These are phyloP conservation scores for Fragilariopsis cylindrus DNA, from an alignment of 108 stramenopile species.

Conservation along the genomic window DNA sequence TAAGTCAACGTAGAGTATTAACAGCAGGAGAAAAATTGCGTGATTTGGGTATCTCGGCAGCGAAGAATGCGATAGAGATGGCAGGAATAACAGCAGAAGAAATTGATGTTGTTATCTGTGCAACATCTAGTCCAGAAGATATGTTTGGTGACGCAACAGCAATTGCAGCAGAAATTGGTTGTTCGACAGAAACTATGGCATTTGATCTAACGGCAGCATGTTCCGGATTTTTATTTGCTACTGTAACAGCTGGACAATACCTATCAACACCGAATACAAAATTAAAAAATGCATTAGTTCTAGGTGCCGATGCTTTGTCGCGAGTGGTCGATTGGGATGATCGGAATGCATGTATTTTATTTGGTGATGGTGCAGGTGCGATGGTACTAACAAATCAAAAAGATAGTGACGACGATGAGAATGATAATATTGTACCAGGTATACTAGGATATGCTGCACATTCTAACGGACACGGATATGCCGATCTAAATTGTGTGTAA, in stretches of 20 bases:
- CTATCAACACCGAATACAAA: constrained; percentile 48
- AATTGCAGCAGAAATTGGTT: constrained; percentile 81
- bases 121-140: constrained; percentile 92
- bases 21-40: constrained; percentile 51
- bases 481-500: constrained; percentile 84
- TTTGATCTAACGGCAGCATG: constrained; percentile 98
- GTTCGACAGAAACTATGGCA: constrained; percentile 72
- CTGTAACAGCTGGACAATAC: constrained; percentile 92
- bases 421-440: constrained; percentile 43
- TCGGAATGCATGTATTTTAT: constrained; percentile 93
- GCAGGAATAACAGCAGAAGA: constrained; percentile 62
- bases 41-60: constrained; percentile 52
- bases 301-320: constrained; percentile 93
- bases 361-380: constrained; percentile 98
- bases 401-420: constrained; percentile 23
- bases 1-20: constrained; percentile 77
- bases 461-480: constrained; percentile 88
- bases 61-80: constrained; percentile 75
- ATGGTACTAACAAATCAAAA: constrained; percentile 77
- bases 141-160: constrained; percentile 94
- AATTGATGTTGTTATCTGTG: constrained; percentile 91
- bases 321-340: constrained; percentile 98
- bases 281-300: constrained; percentile 79
- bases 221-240: constrained; percentile 93
- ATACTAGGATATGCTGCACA: constrained; percentile 91